Evolutionary conservation across 495 filamentous ascomycete genomes (phyloP).

Genomic region (Opeltia flavorubescens): DNA sequence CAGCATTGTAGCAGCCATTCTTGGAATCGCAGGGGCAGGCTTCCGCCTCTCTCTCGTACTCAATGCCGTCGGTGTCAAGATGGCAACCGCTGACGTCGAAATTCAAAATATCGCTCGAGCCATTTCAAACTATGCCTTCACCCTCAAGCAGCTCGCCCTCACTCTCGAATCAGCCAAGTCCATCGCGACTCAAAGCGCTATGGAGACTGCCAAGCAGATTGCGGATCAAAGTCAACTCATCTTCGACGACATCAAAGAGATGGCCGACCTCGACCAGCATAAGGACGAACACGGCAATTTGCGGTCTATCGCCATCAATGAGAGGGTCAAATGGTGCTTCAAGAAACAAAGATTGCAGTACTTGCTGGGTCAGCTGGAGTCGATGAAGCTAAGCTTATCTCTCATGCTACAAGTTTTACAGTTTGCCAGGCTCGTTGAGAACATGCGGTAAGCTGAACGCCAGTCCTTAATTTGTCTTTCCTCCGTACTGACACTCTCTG

Average conservation of each 20-base stretch:
- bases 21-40: slow-evolving; percentile 27
- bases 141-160: slow-evolving; percentile 27
- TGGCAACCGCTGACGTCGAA: slow-evolving; percentile 29
- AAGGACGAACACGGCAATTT: slow-evolving; percentile 21
- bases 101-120: slow-evolving; percentile 33
- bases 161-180: slow-evolving; percentile 20
- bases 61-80: slow-evolving; percentile 29
- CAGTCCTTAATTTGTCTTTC: not conserved
- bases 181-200: slow-evolving; percentile 19
- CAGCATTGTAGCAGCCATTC: slow-evolving; percentile 19
- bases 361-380: slow-evolving; percentile 30
- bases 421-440: slow-evolving; percentile 20
- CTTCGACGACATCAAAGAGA: slow-evolving; percentile 31
- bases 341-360: slow-evolving; percentile 31
- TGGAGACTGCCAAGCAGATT: slow-evolving; percentile 29
- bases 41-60: slow-evolving; percentile 30
- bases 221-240: slow-evolving; percentile 25
- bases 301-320: slow-evolving; percentile 20
- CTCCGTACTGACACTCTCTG: not conserved
- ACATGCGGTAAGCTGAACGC: slow-evolving; percentile 9
- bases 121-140: slow-evolving; percentile 30
- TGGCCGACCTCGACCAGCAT: slow-evolving; percentile 26
- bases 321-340: slow-evolving; percentile 31
- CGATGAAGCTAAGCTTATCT: slow-evolving; percentile 29
- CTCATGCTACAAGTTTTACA: slow-evolving; percentile 30